Base-by-base conservation (phyloP, 345 rosid genomes). In the Odontarrhena argentea region DNA sequence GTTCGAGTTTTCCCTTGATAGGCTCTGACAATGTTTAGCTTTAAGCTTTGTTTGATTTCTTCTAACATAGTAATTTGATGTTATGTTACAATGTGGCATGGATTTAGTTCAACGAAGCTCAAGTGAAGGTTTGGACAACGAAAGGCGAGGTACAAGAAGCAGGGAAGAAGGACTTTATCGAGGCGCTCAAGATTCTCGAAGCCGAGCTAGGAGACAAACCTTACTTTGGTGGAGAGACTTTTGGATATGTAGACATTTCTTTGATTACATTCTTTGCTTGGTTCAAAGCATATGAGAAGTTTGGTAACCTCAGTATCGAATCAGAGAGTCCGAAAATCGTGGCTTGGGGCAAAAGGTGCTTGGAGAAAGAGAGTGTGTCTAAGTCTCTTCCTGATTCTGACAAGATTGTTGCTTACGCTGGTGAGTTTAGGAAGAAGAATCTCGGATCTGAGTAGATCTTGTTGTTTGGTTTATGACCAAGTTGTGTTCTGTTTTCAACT, bases 351-450 rank as follows among this genome's bases (percentile, higher is more conserved):
- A 73, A 73, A 48, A 49, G 55, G 61, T 73, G 76, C 13, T 13
- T 65, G 66, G 66, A 73, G 55, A 65, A 65, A 53, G 76, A 73
- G 60, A 73, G 67, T 51, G 76, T 73, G 6, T 42, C 71, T 48
- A 58, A 65, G 24, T 65, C 76, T 35, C 67, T 73, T 22, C 35
- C 76, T 58, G 71, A 65, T 9, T 2, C 44, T 42, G 71, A 42
- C 42, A 65, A 56, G 59, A 46, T 73, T 51, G 52, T 57, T 44
- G 61, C 36, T 14, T 56, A 56, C 13, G 66, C 8, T 1, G 37
- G 46, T 35, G 40, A 41, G 48, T 50, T 22, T 45, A 72, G 70
- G 60, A 65, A 72, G 60, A 56, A 60, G 32, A 56, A 32, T 52
- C 51, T 71, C 41, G 26, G 69, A 37, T 63, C 60, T 41, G 58